Base-by-base conservation (phyloP, 2,329 filamentous ascomycete genomes). In the Metarhizium humberi region DNA sequence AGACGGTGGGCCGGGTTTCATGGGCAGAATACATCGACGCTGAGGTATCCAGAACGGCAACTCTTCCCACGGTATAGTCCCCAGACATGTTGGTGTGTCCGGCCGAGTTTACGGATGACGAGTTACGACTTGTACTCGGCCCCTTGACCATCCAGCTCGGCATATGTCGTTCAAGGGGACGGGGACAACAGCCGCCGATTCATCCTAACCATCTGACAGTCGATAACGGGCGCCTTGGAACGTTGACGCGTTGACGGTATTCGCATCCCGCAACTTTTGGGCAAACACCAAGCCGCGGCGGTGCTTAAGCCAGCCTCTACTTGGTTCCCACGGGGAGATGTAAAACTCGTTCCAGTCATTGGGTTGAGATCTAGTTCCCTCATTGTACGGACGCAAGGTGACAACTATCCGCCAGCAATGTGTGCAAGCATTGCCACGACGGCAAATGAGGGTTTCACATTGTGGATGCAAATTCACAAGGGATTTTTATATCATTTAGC, bases 251-350 rank as follows among this genome's bases (percentile, higher is more conserved):
- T 50, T 7, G 7, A 68, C 62, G 0, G 63, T 58, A 42, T 68
- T 67, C 20, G 49, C 40, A 18, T n/a, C 32, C 14, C 30, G 47
- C 16, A 6, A 14, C 49, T 47, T 46, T 13, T 47, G 47, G n/a
- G 77, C 71, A 6, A 71, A 66, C 10, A 83, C 70, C 3, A 79
- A 67, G n/a, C 79, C 79, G 51, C 75, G 71, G 63, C 80, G 84
- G 61, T 85, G 77, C 61, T 84, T 78, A 0, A 75, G 75, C 81
- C 81, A 85, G 11, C 77, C 76, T 45, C 77, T 13, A 66, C 20
- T 71, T 14, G 72, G 70, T 0, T 74, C 74, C 74, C 75, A 81
- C 0, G 80, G 81, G 49, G 73, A 78, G 30, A 85, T 78, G 2
- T 72, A 67, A 66, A 85, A 84, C 61, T 81, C 78, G 51, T 79